These are phyloP conservation scores for Trichoderma oligosporum DNA, from an alignment of 2,329 filamentous ascomycete species.

Conservation along the genomic window DNA sequence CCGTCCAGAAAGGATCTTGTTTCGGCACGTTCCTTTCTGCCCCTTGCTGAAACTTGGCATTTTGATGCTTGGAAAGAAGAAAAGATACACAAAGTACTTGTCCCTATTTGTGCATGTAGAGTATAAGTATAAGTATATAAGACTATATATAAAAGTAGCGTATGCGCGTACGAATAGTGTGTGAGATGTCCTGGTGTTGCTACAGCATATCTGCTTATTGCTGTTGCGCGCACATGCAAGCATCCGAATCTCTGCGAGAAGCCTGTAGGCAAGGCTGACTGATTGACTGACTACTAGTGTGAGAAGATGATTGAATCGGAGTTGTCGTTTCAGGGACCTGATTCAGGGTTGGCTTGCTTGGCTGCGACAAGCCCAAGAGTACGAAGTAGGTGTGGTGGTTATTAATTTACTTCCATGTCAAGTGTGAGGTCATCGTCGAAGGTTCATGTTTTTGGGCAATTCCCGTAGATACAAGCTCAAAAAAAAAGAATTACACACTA, in stretches of 20 bases:
- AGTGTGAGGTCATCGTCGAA: slow-evolving; percentile 12
- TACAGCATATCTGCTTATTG: slow-evolving; percentile 5
- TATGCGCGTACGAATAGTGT: slow-evolving; percentile 10
- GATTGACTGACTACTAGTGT: neutral
- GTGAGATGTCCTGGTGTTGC: slow-evolving; percentile 6
- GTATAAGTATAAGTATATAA: neutral
- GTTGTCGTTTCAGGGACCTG: slow-evolving; percentile 7
- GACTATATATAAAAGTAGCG: slow-evolving; percentile 8
- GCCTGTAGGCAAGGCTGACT: slow-evolving; percentile 2
- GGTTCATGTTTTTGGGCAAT: slow-evolving; percentile 9
- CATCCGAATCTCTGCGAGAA: slow-evolving; percentile 7
- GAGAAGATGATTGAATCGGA: neutral
- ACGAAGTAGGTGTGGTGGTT: neutral
- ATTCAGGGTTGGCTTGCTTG: neutral
- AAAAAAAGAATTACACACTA: neutral
- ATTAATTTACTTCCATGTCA: neutral
- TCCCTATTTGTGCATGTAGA: slow-evolving; percentile 8
- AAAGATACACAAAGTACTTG: slow-evolving; percentile 3
- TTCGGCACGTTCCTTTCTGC: slow-evolving; percentile 12
- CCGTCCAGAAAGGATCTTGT: neutral
- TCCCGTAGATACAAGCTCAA: neutral
- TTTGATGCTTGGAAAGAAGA: neutral
- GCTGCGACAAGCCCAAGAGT: neutral
- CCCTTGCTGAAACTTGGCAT: slow-evolving; percentile 7
- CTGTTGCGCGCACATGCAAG: neutral